Conservation (phyloP, 202 grass and related monocot genomes). For the Carex sylvatica region DNA sequence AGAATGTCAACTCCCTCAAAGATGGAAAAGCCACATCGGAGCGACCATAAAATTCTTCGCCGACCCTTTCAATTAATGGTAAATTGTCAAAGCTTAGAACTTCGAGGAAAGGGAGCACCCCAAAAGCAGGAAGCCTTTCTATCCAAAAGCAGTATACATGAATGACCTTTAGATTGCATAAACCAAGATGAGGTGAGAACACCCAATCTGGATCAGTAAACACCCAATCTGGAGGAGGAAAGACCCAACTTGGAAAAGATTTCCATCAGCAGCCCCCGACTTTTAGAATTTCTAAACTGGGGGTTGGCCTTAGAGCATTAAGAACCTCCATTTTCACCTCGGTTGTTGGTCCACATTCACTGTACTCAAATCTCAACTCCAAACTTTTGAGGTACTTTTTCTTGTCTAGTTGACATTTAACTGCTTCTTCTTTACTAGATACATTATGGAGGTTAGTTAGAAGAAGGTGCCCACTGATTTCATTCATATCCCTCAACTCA, state of each 20-base stretch:
- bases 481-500: background rate
- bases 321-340: background rate
- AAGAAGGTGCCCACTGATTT: background rate
- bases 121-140: background rate
- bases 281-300: background rate
- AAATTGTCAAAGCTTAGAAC: background rate
- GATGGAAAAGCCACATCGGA: background rate
- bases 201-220: too few species aligned
- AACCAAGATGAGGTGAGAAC: background rate
- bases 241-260: conserved; percentile 1
- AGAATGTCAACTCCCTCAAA: conserved; percentile 9
- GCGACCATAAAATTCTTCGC: background rate
- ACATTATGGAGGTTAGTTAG: background rate
- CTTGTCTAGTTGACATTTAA: background rate
- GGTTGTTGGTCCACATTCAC: background rate
- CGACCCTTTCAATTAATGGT: background rate
- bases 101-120: background rate
- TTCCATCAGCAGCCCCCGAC: background rate
- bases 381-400: background rate
- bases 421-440: background rate
- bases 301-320: background rate
- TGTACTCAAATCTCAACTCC: background rate
- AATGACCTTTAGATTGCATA: background rate
- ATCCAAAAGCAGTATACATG: background rate
- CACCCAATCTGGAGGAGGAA: too few species aligned